A percentile compares a stretch with the other conserved stretches of the same genome.
Conservation (phyloP, 306 rosid species). For the Casuarina glauca region DNA sequence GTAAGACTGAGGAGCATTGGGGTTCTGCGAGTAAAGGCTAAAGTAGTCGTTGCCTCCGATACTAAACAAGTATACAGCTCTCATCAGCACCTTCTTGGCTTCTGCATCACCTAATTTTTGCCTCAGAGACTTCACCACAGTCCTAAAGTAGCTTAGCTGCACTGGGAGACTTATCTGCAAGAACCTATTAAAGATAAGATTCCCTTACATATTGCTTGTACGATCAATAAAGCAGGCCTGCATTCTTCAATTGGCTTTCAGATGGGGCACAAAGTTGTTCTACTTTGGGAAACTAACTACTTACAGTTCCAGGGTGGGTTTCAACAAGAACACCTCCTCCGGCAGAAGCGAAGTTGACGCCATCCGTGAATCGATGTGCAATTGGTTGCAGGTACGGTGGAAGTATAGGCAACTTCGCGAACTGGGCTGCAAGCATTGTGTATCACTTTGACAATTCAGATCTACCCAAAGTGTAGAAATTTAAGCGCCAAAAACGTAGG, state of each 20-base stretch:
- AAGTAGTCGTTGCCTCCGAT: conserved; percentile 42
- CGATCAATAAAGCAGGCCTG: background rate
- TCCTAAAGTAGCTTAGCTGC: conserved; percentile 32
- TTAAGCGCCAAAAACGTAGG: too few relatives aligned
- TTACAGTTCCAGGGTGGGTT: conserved; percentile 23
- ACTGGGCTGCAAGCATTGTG: conserved; percentile 35
- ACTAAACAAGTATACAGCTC: conserved; percentile 40
- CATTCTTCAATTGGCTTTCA: background rate
- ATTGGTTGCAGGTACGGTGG: conserved; percentile 41
- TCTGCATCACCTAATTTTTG: conserved; percentile 26
- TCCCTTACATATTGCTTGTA: background rate
- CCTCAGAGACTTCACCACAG: conserved; percentile 23
- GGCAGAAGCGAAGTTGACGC: conserved; percentile 45
- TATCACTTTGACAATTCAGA: background rate
- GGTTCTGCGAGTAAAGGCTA: conserved; percentile 20
- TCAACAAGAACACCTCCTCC: conserved; percentile 41
- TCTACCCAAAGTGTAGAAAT: background rate
- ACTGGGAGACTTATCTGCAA: conserved; percentile 34
- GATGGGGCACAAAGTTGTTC: too few relatives aligned
- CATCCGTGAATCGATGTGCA: conserved; percentile 1
- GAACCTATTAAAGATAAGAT: background rate
- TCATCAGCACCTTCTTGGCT: conserved; percentile 25
- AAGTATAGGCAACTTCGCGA: conserved; percentile 37
- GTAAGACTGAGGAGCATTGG: conserved; percentile 11
- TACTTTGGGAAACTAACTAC: background rate